Evolutionary conservation across 371 early-diverging fungal species (phyloP), one percentile per base, ranked within the genome.

Genomic region (Thermomucor indicae-seudaticae): DNA sequence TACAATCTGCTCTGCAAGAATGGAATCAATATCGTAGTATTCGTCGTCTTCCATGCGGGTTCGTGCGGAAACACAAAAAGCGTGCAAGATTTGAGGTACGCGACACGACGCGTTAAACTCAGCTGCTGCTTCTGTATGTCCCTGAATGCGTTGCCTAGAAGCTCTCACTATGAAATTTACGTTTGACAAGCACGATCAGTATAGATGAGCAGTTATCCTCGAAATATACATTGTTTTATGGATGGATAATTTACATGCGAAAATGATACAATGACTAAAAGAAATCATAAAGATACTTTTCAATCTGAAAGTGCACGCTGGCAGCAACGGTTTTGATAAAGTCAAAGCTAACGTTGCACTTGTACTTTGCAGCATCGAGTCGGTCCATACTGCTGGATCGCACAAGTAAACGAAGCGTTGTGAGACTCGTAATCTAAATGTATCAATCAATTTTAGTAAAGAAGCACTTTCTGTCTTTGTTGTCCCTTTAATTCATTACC

Each of bases 261-360:
- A n/a, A n/a, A n/a, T n/a, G n/a, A n/a, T n/a, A n/a, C n/a, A n/a
- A n/a, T 14, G 4, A 27, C 28, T 17, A 53, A 41, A 24, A 47
- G n/a, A 88, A 88, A 55, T 95, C 91, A 62, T 84, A 85, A 20
- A 96, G 78, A 60, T 91, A 96, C 41, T 86, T 81, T 24, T 79
- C 82, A 31, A 94, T 67, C 31, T 93, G 91, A 70, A 95, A 95
- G 37, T 79, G 70, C 8, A 94, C 84, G 35, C 80, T 75, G 28
- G 70, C 67, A 4, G 90, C 82, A 3, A 95, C 67, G 0, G 62
- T 53, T 30, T 80, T 59, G 31, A 93, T 83, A 34, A 81, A 78
- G 32, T 91, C 91, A 49, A 83, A 88, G 40, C 86, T 83, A 8
- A 89, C 89, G 64, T 92, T 94, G 64, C 93, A 92, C 62, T 90